A percentile compares a stretch with the other conserved stretches of the same genome.
Evolutionary conservation across 306 rosid genomes (phyloP).

Genomic region (Citrullus amarus): DNA sequence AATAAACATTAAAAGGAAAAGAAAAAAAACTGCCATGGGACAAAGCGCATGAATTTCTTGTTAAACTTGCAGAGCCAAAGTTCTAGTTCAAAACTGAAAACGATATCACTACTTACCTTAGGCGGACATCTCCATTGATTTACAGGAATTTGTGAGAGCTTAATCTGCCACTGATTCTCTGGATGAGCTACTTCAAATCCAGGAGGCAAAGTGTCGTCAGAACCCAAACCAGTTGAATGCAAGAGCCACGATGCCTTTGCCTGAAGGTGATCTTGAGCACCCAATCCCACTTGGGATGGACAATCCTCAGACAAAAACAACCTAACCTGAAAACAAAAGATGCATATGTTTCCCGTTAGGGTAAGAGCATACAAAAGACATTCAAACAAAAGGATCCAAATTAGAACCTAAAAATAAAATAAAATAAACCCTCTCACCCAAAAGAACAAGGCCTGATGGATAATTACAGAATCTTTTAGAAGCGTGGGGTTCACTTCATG

Average conservation of each 20-base stretch:
- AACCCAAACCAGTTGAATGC: constrained; percentile 51
- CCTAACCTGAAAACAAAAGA: constrained; percentile 35
- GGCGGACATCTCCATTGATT: constrained; percentile 61
- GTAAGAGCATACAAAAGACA: not conserved
- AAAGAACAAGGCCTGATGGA: not conserved
- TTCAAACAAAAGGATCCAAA: not conserved
- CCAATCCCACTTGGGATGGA: constrained; percentile 68
- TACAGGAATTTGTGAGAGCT: constrained; percentile 55
- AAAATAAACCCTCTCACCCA: not conserved
- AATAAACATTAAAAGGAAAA: constrained; percentile 10
- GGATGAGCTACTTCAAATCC: constrained; percentile 73
- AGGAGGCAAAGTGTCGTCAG: constrained; percentile 72
- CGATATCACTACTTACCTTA: constrained; percentile 29
- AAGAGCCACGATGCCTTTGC: constrained; percentile 48
- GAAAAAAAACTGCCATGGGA: not conserved
- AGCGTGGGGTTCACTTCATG: not conserved
- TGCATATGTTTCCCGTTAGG: not conserved
- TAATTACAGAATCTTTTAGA: not conserved
- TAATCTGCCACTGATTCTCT: constrained; percentile 43
- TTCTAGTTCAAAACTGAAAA: not conserved
- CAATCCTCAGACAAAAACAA: constrained; percentile 72
- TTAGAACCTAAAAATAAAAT: not conserved
- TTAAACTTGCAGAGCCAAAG: not conserved
- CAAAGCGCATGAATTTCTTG: constrained; percentile 1
- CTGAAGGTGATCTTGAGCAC: constrained; percentile 88